Percentiles rank a stretch among this genome's conserved stretches.
phyloP scores from a whole-genome alignment of 2,329 filamentous ascomycete genomes.

The Alternaria brassicae region DNA sequence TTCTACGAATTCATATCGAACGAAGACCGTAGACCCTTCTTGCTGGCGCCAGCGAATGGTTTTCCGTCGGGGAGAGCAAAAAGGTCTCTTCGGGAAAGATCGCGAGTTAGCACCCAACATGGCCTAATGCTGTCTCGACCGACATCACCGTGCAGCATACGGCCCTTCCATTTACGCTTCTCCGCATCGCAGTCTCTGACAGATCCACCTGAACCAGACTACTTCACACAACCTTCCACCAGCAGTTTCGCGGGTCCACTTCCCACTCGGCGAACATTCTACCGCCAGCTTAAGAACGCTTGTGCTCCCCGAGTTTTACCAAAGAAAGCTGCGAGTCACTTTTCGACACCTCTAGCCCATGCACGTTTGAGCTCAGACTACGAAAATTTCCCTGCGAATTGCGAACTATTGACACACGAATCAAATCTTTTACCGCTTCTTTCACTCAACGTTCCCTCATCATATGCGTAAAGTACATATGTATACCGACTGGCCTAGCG shows the following conservation, averaged over 20 bases:
- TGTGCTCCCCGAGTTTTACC: conserved; percentile 27
- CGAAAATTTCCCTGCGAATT: conserved; percentile 23
- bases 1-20: conserved; percentile 28
- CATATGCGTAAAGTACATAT: conserved; percentile 31
- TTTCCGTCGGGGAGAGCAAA: conserved; percentile 30
- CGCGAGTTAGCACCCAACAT: conserved; percentile 5
- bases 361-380: conserved; percentile 21
- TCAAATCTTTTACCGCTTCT: conserved; percentile 22
- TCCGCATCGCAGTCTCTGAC: conserved; percentile 26
- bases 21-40: conserved; percentile 20
- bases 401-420: conserved; percentile 31
- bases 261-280: conserved; percentile 15
- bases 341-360: conserved; percentile 11
- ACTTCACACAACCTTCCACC: conserved; percentile 6
- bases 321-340: conserved; percentile 19
- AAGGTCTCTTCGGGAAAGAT: conserved; percentile 15
- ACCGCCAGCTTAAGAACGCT: conserved; percentile 31
- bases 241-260: conserved; percentile 17
- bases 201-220: conserved; percentile 23
- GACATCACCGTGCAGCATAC: conserved; percentile 29
- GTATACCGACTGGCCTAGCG: conserved; percentile 17
- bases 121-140: conserved; percentile 17
- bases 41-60: conserved; percentile 13
- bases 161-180: conserved; percentile 21
- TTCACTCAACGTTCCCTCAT: conserved; percentile 9